Evolutionary conservation across 345 rosid genomes (phyloP), one percentile per base, ranked within the genome.

Genomic region (Salix arbutifolia): DNA sequence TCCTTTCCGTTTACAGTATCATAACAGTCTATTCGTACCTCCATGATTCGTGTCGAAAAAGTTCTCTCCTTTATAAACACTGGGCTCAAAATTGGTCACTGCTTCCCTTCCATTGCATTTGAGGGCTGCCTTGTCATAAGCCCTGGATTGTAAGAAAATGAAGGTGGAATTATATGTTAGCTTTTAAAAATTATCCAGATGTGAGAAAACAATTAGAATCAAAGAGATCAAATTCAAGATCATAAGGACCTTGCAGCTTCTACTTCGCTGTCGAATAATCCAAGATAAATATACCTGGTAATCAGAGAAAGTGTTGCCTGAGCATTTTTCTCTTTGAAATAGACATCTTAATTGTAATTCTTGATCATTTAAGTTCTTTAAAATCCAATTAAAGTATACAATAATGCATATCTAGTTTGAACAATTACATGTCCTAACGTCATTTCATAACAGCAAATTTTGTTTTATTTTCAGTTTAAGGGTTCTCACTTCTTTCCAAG

Each of bases 241-340:
- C 91, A 86, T 79, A 78, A 86, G 84, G 91, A 91, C 97, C 97
- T 94, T 87, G 96, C 98, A 88, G 97, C 98, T 87, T 90, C 94
- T 84, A 89, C 96, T 90, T 94, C 93, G 80, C 84, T 91, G 92
- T 90, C 89, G 93, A 94, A 94, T 79, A 92, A 90, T 90, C 94
- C 97, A 84, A 94, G 98, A 86, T 94, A 94, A 18, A 89, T 84
- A 94, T 90, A 90, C 97, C 98, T 94, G 96, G 10, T 48, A 21
- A 46, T 35, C 37, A 66, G 53, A 66, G 65, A 72, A 67, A 65
- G 18, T 16, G 68, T 52, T 61, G 71, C 67, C 73, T 71, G 65
- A 71, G 65, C 72, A 7, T 40, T 25, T 18, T 6, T 76, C 31
- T 74, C 38, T 37, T 40, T 31, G n/a, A 76, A 69, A 68, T 37